Evolutionary conservation across 148 eudicot species (phyloP), one percentile per base, ranked within the genome.

Genomic region (Beta vulgaris): DNA sequence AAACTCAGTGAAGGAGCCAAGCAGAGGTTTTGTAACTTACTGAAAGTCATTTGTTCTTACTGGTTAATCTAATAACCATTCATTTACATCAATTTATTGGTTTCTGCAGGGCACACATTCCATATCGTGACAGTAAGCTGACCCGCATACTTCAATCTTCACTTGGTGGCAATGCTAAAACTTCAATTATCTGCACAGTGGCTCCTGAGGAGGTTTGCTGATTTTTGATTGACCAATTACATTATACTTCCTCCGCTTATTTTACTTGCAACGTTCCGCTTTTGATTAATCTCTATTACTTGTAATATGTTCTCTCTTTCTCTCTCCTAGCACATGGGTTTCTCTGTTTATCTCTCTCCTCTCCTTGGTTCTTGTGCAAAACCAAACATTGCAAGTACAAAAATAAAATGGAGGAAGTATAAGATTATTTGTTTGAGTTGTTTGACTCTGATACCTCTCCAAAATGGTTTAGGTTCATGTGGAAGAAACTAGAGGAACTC

Each of bases 91-190:
- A 19, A 59, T 69, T 44, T 43, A 69, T 57, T 48, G 44, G 69
- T 65, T 74, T 44, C n/a, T 76, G 76, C 89, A 95, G 97, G 86
- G 99, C 85, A 74, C 99, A 95, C 67, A 92, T 95, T 85, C 99
- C 99, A 57, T 95, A 92, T 78, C 96, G 99, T 54, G 99, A 95
- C 72, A 95, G 99, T 76, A 95, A 95, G 82, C 86, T 95, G 80
- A 95, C 99, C 71, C 97, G 97, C 40, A 95, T 95, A 69, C 99
- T 95, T 77, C 99, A 95, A 79, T 93, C 91, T 84, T 96, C 99
- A 73, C 94, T 95, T 63, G 99, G 99, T 75, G 99, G 99, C 73
- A 95, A 95, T 91, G 99, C 97, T 29, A 95, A 95, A 86, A 95
- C 99, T 55, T 92, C 96, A 78, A 95, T 95, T 46, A 95, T 95